Conservation (phyloP, 2,329 filamentous ascomycete genomes). For the Neonectria coccinea region DNA sequence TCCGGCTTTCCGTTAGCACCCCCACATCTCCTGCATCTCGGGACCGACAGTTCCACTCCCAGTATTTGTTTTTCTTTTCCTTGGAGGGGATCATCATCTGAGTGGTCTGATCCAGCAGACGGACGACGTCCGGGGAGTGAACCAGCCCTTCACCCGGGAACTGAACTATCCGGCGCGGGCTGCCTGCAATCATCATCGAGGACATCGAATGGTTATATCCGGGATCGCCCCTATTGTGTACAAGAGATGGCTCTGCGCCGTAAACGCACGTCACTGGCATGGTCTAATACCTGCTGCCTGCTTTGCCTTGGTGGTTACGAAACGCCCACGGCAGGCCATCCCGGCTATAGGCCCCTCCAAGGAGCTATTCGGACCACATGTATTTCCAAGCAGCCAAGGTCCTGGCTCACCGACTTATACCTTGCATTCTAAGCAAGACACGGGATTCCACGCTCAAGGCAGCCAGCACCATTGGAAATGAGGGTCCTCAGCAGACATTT, state of each 20-base stretch:
- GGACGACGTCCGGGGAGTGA: not conserved
- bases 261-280: not conserved
- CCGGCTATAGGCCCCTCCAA: not conserved
- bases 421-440: not conserved
- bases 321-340: not conserved
- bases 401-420: constrained; percentile 2
- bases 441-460: not conserved
- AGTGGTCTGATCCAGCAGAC: constrained; percentile 18
- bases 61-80: not conserved
- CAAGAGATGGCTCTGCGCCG: not conserved
- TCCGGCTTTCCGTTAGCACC: not conserved
- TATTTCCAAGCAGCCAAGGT: not conserved
- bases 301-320: not conserved
- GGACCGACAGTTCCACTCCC: not conserved
- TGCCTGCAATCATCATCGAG: not conserved
- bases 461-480: not conserved
- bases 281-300: not conserved
- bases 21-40: constrained; percentile 5
- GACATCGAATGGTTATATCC: constrained; percentile 8
- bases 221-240: not conserved
- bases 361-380: not conserved
- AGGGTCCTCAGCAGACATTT: too few species aligned
- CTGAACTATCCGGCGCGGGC: not conserved
- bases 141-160: constrained; percentile 3
- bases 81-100: not conserved